Base-by-base conservation (phyloP, 371 early-diverging fungal genomes). In the Paramicrosporidium saccamoebae region DNA sequence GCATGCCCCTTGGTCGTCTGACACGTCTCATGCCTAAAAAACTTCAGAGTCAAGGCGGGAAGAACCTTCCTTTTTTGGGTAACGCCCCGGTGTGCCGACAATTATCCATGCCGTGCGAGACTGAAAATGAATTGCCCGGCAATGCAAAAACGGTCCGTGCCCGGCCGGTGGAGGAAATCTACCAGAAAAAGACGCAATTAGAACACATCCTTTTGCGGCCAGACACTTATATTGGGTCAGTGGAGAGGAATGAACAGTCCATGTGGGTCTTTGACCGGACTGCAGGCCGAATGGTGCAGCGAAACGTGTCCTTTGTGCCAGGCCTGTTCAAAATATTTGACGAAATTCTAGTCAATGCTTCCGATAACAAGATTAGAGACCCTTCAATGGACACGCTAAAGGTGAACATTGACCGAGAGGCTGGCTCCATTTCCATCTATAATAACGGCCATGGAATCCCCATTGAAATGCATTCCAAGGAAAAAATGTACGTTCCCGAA, bases 301-400 rank as follows among this genome's bases (percentile, higher is more conserved):
- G 66, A 14, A 50, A 58, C 11, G 65, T 92, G 21, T 61, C 37
- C 1, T 79, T 60, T 42, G 90, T 82, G 1, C 98, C 98, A 21
- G 99, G 97, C 14, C 46, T 98, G 4, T 98, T 88, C 51, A 98
- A 98, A 44, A 98, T 98, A 32, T 81, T 96, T 25, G 99, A 98
- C 44, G 99, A 98, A 47, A 94, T 98, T 30, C 42, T 98, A 3
- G 98, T 98, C 11, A 98, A 96, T 50, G 97, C 78, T 8, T 74
- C 77, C 16, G 79, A 75, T 30, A 75, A 79, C 42, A 78, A 73
- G 60, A 63, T 64, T 25, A 67, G 98, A 12, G 97, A 98, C 52
- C 56, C 68, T 4, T 27, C 38, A 12, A 97, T 97, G 98, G 60
- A 54, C 24, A 52, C 52, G 4, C 61, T 98, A 23, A 72, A 72